Conservation (phyloP, 495 filamentous ascomycete species). For the Penicillium paradoxum region DNA sequence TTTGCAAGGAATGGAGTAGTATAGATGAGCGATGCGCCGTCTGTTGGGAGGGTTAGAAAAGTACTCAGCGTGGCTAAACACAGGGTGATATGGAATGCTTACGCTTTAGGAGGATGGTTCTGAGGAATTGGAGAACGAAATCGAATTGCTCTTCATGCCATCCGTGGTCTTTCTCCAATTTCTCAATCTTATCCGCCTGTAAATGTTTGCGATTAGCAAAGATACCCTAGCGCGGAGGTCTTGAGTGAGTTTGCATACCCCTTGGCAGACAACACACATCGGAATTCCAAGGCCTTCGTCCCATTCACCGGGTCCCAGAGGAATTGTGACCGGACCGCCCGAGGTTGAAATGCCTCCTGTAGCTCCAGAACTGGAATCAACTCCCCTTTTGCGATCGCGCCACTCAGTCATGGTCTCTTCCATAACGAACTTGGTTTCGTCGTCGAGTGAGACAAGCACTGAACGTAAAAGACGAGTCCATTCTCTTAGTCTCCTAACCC, state of each 20-base stretch:
- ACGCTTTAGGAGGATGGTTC: slow-evolving; percentile 85
- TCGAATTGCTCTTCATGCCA: slow-evolving; percentile 97
- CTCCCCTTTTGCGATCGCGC: slow-evolving; percentile 47
- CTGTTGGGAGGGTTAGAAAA: slow-evolving; percentile 42
- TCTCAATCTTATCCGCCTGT: slow-evolving; percentile 85
- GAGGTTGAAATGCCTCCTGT: slow-evolving; percentile 49
- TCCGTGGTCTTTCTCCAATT: slow-evolving; percentile 75
- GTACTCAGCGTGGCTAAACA: background rate
- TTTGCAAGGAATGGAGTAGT: slow-evolving; percentile 75
- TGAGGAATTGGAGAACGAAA: slow-evolving; percentile 79
- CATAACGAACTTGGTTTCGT: slow-evolving; percentile 72
- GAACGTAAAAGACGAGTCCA: slow-evolving; percentile 80
- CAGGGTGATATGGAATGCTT: slow-evolving; percentile 23
- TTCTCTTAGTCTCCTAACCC: slow-evolving; percentile 79
- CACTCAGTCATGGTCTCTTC: slow-evolving; percentile 72
- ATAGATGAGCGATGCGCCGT: slow-evolving; percentile 88
- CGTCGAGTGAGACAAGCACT: slow-evolving; percentile 67
- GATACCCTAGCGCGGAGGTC: too few relatives aligned
- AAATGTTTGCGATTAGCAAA: slow-evolving; percentile 22
- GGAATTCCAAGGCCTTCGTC: slow-evolving; percentile 86
- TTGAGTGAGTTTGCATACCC: slow-evolving; percentile 51
- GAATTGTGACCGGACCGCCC: slow-evolving; percentile 56
- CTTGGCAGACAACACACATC: slow-evolving; percentile 88
- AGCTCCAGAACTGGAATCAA: slow-evolving; percentile 32
- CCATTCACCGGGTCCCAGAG: slow-evolving; percentile 88